These are phyloP conservation scores for Diospyros lotus DNA, from an alignment of 148 eudicot genomes.

Conservation along the genomic window DNA sequence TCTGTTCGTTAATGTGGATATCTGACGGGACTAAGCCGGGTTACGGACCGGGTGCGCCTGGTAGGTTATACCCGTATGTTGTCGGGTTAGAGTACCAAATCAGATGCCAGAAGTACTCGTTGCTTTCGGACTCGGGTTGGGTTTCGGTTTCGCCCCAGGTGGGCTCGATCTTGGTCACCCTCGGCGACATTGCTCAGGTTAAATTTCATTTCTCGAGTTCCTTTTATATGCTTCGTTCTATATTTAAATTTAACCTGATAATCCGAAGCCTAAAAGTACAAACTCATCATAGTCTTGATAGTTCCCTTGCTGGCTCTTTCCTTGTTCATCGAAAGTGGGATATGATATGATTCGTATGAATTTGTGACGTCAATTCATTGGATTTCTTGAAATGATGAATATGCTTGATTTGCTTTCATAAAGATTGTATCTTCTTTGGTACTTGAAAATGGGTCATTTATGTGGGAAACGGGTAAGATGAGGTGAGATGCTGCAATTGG, in stretches of 20 bases:
- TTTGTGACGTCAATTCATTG: no score
- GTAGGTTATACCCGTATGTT: conserved; percentile 60
- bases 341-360: no score
- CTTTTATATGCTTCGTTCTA: not conserved
- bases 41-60: conserved; percentile 18
- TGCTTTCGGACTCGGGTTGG: conserved; percentile 64
- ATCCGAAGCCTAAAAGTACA: no score
- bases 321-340: no score
- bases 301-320: no score
- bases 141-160: conserved; percentile 45
- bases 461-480: not conserved
- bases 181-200: conserved; percentile 93
- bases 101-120: conserved; percentile 27
- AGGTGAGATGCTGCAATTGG: not conserved
- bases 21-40: conserved; percentile 25
- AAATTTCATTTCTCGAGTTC: not conserved
- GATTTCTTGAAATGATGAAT: no score
- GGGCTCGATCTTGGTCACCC: conserved; percentile 65
- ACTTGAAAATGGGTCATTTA: not conserved
- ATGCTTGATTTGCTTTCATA: not conserved
- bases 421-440: not conserved
- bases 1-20: conserved; percentile 62
- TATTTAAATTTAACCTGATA: not conserved
- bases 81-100: conserved; percentile 67
- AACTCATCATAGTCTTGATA: no score